Base-by-base conservation (phyloP, 257 asterid genomes). In the Gentiana macrophylla region DNA sequence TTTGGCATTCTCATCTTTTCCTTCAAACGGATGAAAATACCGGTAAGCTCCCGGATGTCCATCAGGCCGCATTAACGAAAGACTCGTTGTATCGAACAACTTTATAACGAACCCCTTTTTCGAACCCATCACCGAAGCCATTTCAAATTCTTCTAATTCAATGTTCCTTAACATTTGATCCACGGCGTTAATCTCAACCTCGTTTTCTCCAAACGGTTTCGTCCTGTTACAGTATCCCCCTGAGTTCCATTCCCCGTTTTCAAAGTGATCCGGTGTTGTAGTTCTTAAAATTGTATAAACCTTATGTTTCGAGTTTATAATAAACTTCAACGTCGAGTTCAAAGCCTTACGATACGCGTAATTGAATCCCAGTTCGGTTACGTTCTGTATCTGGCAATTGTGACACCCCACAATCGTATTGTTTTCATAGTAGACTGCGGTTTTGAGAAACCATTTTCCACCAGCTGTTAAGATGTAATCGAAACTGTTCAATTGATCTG, bases 31-130 rank as follows among this genome's bases (percentile, higher is more conserved):
- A 33, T 83, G 88, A 46, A 77, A 77, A 64, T 81, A 67, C 62
- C 97, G 56, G 62, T 84, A 84, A 11, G 66, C 74, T 6, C 94
- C 87, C 0, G 95, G 94, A 55, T 89, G 95, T 35, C 97, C 97
- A n/a, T 85, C 95, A 0, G 94, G 89, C 37, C 95, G 76, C 74
- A 85, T 8, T 36, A 83, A 69, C 1, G 86, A 82, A 49, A 79
- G 72, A 4, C 37, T 11, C 0, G 84, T 83, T 0, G 87, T 63
- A 15, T 88, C 97, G 8, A 88, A 77, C 2, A 85, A 56, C 44
- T 71, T 62, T 38, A 88, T 10, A 5, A 38, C 55, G 62, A 32
- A 6, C 52, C 76, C 77, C 1, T 61, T 62, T 53, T 35, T 60
- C 3, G 60, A 53, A 58, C 58, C 82, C n/a, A n/a, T 34, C 1